Conservation (phyloP, 495 filamentous ascomycete genomes). For the Astrothelium subdiscretum region DNA sequence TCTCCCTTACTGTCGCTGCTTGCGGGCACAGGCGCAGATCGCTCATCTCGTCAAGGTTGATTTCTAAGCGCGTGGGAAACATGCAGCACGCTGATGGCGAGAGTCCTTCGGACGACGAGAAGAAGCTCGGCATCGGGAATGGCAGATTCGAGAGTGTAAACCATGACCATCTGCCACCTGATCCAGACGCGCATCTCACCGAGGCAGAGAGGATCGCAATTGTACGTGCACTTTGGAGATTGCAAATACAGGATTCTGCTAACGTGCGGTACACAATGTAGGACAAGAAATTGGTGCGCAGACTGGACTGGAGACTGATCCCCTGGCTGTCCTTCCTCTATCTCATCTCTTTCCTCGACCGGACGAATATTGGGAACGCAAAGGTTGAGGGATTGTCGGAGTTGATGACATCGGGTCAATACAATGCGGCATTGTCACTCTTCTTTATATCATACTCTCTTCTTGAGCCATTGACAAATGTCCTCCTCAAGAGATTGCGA, state of each 20-base stretch:
- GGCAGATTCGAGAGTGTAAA: neutral
- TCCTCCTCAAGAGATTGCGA: slow-evolving; percentile 60
- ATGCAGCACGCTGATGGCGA: neutral
- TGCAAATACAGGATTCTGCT: neutral
- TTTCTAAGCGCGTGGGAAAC: neutral
- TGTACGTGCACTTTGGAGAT: neutral
- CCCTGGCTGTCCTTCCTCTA: slow-evolving; percentile 66
- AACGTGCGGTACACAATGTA: slow-evolving; percentile 16
- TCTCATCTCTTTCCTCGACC: slow-evolving; percentile 72
- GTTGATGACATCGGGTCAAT: slow-evolving; percentile 52
- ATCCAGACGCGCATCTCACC: neutral
- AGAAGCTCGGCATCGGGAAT: neutral
- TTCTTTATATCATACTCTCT: slow-evolving; percentile 89
- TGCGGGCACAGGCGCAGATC: too few species aligned
- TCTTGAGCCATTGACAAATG: slow-evolving; percentile 79
- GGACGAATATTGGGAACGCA: slow-evolving; percentile 61
- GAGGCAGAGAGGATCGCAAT: neutral
- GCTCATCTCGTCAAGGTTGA: too few species aligned
- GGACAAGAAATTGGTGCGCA: slow-evolving; percentile 27
- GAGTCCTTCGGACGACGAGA: neutral
- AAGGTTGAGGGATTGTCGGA: slow-evolving; percentile 48
- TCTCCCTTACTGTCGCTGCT: too few species aligned
- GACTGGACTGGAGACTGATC: slow-evolving; percentile 29
- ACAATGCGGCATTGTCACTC: slow-evolving; percentile 68
- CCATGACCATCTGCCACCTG: neutral